Conservation (phyloP, 768 basidiomycete species). For the Tylopilus balloui region DNA sequence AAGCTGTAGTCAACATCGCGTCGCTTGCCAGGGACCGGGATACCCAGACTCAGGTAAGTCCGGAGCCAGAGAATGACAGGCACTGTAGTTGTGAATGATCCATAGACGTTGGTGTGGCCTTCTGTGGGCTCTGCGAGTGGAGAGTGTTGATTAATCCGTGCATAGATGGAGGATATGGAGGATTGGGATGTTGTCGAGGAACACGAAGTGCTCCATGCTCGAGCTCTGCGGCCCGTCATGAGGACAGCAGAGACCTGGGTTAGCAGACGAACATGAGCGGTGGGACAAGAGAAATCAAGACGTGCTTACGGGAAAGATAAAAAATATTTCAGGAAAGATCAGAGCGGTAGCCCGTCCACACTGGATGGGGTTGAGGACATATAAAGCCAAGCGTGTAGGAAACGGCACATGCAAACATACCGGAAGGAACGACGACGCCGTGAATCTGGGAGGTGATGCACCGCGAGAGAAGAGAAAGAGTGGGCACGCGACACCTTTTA, state of each 20-base stretch:
- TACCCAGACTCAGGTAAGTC: conserved; percentile 14
- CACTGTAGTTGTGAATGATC: conserved; percentile 39
- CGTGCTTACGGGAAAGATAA: neutral
- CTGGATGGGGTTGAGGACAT: neutral
- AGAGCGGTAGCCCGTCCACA: neutral
- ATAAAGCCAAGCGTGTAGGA: neutral
- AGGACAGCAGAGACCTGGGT: neutral
- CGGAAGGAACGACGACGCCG: neutral
- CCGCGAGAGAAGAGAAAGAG: neutral
- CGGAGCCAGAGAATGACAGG: conserved; percentile 33
- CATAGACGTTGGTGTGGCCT: conserved; percentile 28
- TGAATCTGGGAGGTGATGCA: conserved; percentile 1
- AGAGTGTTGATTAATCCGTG: conserved; percentile 20
- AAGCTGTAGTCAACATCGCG: conserved; percentile 9
- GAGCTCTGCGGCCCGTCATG: conserved; percentile 6
- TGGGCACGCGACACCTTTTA: conserved; percentile 28
- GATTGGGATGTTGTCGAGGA: conserved; percentile 23
- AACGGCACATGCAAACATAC: neutral
- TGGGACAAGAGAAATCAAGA: neutral
- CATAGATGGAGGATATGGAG: conserved; percentile 24
- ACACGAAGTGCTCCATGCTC: conserved; percentile 20
- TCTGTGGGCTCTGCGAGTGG: conserved; percentile 22
- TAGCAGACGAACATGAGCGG: neutral
- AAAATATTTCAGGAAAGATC: neutral
- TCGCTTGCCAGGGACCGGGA: conserved; percentile 11